Evolutionary conservation across 257 asterid species (phyloP).

Genomic region (Plantago major): DNA sequence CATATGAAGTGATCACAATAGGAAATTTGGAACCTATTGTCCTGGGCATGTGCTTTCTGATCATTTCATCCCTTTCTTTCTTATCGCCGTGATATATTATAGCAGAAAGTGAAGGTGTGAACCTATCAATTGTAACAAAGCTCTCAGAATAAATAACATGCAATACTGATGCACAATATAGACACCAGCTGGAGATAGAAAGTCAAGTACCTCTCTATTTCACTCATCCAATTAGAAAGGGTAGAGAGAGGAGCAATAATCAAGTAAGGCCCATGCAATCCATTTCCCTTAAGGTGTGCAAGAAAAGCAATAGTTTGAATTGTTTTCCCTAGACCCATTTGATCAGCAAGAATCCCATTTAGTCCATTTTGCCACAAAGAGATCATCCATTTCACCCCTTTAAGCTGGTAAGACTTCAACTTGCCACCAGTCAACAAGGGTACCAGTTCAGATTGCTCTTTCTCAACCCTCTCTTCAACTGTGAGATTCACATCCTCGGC

Average conservation of each 20-base stretch:
- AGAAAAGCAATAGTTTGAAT: slow-evolving; percentile 95
- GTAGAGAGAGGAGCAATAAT: slow-evolving; percentile 96
- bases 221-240: slow-evolving; percentile 95
- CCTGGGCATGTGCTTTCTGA: slow-evolving; percentile 81
- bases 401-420: slow-evolving; percentile 82
- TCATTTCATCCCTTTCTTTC: slow-evolving; percentile 64
- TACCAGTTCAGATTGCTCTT: slow-evolving; percentile 84
- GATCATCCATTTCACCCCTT: slow-evolving; percentile 98
- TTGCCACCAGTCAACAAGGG: slow-evolving; percentile 95
- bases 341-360: slow-evolving; percentile 98
- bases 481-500: slow-evolving; percentile 61
- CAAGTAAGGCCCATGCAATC: slow-evolving; percentile 86
- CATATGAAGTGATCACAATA: slow-evolving; percentile 85
- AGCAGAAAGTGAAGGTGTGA: slow-evolving; percentile 67
- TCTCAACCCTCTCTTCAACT: slow-evolving; percentile 60
- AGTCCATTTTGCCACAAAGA: slow-evolving; percentile 99
- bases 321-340: slow-evolving; percentile 99
- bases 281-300: slow-evolving; percentile 94
- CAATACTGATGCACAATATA: background rate
- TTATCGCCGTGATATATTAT: slow-evolving; percentile 80
- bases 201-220: slow-evolving; percentile 57
- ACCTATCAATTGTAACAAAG: slow-evolving; percentile 40
- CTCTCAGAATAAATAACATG: slow-evolving; percentile 1
- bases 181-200: slow-evolving; percentile 3
- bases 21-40: slow-evolving; percentile 84